Percentiles rank a stretch among this genome's conserved stretches.
phyloP scores from a whole-genome alignment of 2,329 filamentous ascomycete species.

The Aspergillus amoenus region DNA sequence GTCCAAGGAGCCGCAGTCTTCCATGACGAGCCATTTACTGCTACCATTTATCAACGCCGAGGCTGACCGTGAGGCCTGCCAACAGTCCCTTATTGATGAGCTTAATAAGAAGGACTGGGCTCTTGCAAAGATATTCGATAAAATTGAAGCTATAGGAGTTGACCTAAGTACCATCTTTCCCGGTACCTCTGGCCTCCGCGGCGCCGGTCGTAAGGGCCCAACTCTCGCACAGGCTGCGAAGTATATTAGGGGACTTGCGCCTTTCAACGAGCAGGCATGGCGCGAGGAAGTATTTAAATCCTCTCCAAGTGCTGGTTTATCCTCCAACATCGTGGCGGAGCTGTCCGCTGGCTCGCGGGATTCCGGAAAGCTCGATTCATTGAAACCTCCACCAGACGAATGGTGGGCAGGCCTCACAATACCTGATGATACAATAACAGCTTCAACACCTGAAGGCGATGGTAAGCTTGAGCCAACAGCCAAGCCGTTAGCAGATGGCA shows the following conservation, averaged over 20 bases:
- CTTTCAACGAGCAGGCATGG: constrained; percentile 54
- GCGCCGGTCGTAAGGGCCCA: constrained; percentile 40
- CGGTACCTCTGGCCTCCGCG: constrained; percentile 48
- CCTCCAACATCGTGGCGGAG: constrained; percentile 27
- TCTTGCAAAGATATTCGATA: constrained; percentile 58
- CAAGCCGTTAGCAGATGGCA: not conserved
- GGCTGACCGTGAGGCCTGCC: constrained; percentile 47
- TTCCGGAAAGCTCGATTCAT: constrained; percentile 6
- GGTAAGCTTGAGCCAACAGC: not conserved
- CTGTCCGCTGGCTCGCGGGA: constrained; percentile 13
- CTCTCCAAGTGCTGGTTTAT: constrained; percentile 21
- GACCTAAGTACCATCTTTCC: constrained; percentile 60
- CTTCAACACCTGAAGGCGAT: constrained; percentile 4
- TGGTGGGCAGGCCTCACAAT: constrained; percentile 36
- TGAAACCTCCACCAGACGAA: constrained; percentile 22
- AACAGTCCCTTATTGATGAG: constrained; percentile 49
- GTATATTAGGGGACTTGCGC: constrained; percentile 55
- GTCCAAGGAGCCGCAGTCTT: constrained; percentile 37
- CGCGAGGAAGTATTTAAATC: constrained; percentile 25
- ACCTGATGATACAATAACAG: constrained; percentile 1
- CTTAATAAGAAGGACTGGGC: constrained; percentile 60
- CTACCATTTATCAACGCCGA: constrained; percentile 54
- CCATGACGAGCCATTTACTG: constrained; percentile 52
- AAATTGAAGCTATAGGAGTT: constrained; percentile 55
- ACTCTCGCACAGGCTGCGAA: constrained; percentile 53